Base-by-base conservation (phyloP, 768 basidiomycete genomes). In the Cystofilobasidium bisporidii region DNA sequence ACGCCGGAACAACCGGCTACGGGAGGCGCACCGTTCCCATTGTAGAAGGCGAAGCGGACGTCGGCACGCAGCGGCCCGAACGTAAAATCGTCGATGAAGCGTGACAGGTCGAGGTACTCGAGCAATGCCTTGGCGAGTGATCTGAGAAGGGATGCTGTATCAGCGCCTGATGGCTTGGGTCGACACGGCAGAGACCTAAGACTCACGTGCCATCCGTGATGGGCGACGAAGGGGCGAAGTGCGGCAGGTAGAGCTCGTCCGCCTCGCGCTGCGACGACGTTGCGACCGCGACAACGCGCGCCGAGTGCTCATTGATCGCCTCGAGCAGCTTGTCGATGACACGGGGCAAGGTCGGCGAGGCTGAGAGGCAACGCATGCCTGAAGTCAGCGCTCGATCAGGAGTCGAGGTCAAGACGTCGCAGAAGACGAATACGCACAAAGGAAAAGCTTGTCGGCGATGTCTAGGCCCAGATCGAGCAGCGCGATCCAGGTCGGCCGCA, bases 31-130 rank as follows among this genome's bases (percentile, higher is more conserved):
- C 65, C 12, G 2, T 12, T n/a, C 9, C 41, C 28, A 20, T 30
- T 22, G 10, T 32, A 30, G 22, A 28, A 45, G 48, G 65, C 56
- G 11, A n/a, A 14, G 18, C 65, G 40, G 20, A 66, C 45, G 32
- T 66, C 65, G 32, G 43, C 45, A 6, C 47, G 41, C 11, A 61
- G 22, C 43, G 59, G 22, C 5, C 40, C 47, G 28, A 38, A 60
- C 3, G 57, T 14, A 22, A 28, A 20, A 18, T 66, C 58, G 20
- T 24, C 45, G 2, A 5, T 59, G 32, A 66, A 66, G 24, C 65
- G 58, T 3, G 57, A 60, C 3, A 60, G 47, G 17, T 60, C 45
- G 47, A 66, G 65, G 24, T 66, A 66, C 10, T 66, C 65, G 20
- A 50, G 65, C 1, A 66, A 33, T 1, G 65, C 65, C 6, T 26